Evolutionary conservation across 83 land plant species (phyloP).

Genomic region (Isoetes engelmannii): DNA sequence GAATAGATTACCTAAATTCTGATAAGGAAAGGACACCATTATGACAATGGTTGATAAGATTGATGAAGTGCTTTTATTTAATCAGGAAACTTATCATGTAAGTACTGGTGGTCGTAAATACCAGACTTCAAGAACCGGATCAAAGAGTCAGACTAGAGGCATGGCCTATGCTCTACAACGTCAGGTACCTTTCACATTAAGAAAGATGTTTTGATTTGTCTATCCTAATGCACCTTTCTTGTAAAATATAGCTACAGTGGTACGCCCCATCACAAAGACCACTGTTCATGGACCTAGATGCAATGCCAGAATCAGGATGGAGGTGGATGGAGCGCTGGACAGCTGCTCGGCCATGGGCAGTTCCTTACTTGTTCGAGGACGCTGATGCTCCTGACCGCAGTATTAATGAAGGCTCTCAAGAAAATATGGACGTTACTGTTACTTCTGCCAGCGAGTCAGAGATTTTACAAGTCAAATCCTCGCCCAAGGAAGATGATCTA

Average conservation of each 20-base stretch:
- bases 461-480: background rate
- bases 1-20: background rate
- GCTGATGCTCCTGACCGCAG: background rate
- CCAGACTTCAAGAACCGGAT: too few species aligned
- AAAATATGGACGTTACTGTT: background rate
- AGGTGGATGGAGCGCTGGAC: conserved; percentile 68
- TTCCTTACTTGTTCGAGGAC: background rate
- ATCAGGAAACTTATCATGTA: too few species aligned
- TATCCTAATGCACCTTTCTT: background rate
- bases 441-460: background rate
- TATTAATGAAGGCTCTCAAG: background rate
- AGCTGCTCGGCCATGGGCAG: conserved; percentile 20
- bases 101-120: too few species aligned
- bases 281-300: conserved; percentile 39
- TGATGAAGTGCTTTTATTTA: too few species aligned
- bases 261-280: conserved; percentile 29
- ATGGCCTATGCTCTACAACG: conserved; percentile 3
- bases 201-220: conserved; percentile 10
- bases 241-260: conserved; percentile 36
- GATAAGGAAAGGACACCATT: background rate
- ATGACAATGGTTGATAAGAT: too few species aligned
- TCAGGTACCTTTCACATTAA: too few species aligned
- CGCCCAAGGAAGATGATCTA: background rate
- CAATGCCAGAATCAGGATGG: conserved; percentile 43
- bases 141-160: background rate